Base-by-base conservation (phyloP, 352 stramenopile species). In the Phytophthora sansomeana region DNA sequence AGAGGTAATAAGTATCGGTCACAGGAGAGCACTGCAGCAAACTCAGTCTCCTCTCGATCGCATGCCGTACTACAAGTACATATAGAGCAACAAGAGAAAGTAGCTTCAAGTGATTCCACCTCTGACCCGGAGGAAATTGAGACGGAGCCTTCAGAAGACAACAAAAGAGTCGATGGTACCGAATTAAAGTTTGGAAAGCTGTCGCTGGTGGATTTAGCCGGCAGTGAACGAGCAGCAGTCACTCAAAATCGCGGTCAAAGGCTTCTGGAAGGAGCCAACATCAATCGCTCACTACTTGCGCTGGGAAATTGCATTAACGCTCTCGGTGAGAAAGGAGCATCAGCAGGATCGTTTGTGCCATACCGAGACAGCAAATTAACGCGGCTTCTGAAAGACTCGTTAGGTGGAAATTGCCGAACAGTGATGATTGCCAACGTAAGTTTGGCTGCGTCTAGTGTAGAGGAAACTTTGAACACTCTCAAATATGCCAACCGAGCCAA, bases 261-360 rank as follows among this genome's bases (percentile, higher is more conserved):
- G 16, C 63, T 98, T 9, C 69, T 92, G 5, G 93, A 98, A 74
- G 93, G 93, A 26, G 93, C 93, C 3, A 98, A 98, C 63, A 98
- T 98, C 63, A 98, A 98, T 50, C 79, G 92, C 0, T 96, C 85
- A 21, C 55, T 98, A n/a, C 56, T 98, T 4, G 92, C 93, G 7
- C 56, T 98, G 7, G 93, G 91, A 14, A 97, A 98, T 58, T 97
- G 89, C 50, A 98, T 98, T 77, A 98, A 98, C 41, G 92, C 92
- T 7, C 66, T 98, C 0, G 89, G 87, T 1, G 89, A 97, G 48
- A 95, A 93, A 35, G 75, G 74, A 14, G 65, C 78, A 63, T 58
- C 43, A 43, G 24, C 44, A 29, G 24, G 51, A 16, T 49, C 52
- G 2, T 98, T 97, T 58, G 89, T 98, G 4, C 91, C 92, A 5